phyloP scores from a whole-genome alignment of 2,329 filamentous ascomycete species.

The Apiospora rasikravindrae region DNA sequence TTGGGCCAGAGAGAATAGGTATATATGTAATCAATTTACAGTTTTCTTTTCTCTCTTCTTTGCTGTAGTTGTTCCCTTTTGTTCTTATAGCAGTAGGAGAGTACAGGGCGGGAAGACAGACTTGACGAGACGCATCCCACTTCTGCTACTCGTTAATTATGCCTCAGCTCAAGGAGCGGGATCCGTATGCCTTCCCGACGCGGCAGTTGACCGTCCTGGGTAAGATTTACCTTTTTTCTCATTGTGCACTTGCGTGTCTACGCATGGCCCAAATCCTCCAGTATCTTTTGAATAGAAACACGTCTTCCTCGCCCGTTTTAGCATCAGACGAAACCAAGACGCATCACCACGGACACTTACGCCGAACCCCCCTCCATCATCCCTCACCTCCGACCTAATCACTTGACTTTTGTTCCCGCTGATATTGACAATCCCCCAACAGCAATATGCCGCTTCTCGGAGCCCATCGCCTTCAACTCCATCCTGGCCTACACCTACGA shows the following conservation, averaged over 20 bases:
- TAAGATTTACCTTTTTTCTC: background rate
- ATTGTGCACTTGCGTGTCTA: background rate
- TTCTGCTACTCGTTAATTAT: background rate
- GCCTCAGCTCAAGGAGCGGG: constrained; percentile 7
- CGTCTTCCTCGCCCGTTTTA: too few species aligned
- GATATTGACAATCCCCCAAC: background rate
- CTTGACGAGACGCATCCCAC: background rate
- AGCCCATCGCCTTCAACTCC: constrained; percentile 52
- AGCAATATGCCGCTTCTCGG: constrained; percentile 52
- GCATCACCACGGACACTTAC: background rate
- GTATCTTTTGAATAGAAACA: background rate
- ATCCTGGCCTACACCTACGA: constrained; percentile 50
- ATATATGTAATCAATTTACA: background rate
- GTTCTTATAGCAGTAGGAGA: background rate
- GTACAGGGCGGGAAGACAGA: background rate
- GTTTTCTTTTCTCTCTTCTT: background rate
- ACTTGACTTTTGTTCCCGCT: background rate
- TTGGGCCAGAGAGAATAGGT: background rate
- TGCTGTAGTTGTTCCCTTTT: background rate
- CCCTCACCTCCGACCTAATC: background rate
- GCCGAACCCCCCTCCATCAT: background rate
- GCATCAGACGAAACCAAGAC: background rate
- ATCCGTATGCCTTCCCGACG: constrained; percentile 12
- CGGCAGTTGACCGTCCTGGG: constrained; percentile 17
- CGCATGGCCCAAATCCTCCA: background rate